Evolutionary conservation across 257 asterid genomes (phyloP).

Genomic region (Petunia secreta): DNA sequence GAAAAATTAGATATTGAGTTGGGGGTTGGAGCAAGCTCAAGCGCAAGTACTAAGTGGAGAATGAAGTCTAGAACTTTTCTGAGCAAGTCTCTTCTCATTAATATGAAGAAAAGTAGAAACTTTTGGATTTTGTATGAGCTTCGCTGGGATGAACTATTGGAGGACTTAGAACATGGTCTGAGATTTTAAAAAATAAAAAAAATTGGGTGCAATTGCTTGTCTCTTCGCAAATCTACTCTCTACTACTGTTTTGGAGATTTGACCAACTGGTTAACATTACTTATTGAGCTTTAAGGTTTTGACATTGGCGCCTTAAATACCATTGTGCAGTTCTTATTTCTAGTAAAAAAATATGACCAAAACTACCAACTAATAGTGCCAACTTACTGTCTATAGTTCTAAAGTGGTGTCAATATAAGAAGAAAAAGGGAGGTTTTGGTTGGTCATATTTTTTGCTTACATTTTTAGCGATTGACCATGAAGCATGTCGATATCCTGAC

Average conservation of each 20-base stretch:
- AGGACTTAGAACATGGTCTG: not conserved
- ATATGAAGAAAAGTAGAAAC: not conserved
- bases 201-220: not conserved
- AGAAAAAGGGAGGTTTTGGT: slow-evolving; percentile 4
- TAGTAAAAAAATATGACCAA: no score
- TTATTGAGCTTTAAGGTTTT: not conserved
- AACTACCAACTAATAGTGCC: no score
- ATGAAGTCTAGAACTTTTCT: not conserved
- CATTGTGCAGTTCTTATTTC: no score
- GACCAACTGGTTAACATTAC: no score
- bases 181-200: not conserved
- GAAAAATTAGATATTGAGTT: slow-evolving; percentile 6
- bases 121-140: not conserved
- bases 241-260: no score
- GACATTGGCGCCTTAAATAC: not conserved
- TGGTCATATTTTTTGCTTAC: not conserved
- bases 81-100: slow-evolving; percentile 12
- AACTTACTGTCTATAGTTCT: no score
- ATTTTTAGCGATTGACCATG: slow-evolving; percentile 15
- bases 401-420: no score
- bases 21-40: slow-evolving; percentile 4
- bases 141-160: not conserved
- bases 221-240: not conserved
- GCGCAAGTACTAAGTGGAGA: not conserved
- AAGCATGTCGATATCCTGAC: not conserved